Conservation (phyloP, 768 basidiomycete genomes). For the Leucogyrophana mollusca region DNA sequence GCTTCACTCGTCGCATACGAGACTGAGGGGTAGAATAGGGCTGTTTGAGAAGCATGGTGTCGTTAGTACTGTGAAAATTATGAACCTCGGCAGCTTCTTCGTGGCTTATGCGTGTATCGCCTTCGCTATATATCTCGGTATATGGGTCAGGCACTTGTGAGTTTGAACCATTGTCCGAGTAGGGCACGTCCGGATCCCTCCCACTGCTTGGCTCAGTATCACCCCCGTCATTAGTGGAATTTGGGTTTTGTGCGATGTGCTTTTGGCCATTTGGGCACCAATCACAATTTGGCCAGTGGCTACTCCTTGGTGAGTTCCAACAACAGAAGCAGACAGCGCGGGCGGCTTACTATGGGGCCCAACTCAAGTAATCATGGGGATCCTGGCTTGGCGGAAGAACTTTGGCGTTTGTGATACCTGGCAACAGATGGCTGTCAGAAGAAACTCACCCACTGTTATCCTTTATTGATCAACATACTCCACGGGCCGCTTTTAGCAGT, state of each 20-base stretch:
- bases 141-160: too few species aligned
- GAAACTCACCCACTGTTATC: too few species aligned
- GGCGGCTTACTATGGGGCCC: conserved; percentile 54
- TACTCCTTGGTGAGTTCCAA: conserved; percentile 11
- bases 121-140: too few species aligned
- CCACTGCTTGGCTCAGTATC: too few species aligned
- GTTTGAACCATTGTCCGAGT: too few species aligned
- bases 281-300: conserved; percentile 56
- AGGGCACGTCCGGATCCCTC: too few species aligned
- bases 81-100: too few species aligned
- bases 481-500: conserved; percentile 38
- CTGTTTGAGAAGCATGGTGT: too few species aligned
- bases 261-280: conserved; percentile 38
- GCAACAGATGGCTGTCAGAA: conserved; percentile 26
- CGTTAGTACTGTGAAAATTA: too few species aligned
- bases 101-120: too few species aligned
- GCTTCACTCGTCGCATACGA: conserved; percentile 4
- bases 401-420: conserved; percentile 25
- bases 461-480: conserved; percentile 25
- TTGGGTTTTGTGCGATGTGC: conserved; percentile 22
- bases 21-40: too few species aligned
- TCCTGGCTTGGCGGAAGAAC: conserved; percentile 37
- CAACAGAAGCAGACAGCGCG: not conserved
- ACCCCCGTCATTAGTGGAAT: conserved; percentile 16
- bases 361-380: conserved; percentile 51